Evolutionary conservation across 371 early-diverging fungal genomes (phyloP), one percentile per base, ranked within the genome.

Genomic region (Mortierella sp.): DNA sequence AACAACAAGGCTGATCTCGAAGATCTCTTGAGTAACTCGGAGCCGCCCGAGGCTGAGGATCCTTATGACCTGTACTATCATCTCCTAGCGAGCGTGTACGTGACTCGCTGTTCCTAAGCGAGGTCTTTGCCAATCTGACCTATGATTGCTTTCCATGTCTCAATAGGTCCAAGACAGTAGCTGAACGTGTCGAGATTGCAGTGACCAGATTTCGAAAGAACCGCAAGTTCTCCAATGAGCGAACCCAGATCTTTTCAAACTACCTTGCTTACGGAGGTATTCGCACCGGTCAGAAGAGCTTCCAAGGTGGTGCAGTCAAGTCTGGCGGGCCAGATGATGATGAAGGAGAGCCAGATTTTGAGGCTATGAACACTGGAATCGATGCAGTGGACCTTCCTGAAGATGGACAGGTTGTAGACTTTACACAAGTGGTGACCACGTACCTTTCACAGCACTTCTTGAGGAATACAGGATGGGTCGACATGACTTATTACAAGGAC

Each of bases 201-300:
- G 80, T 88, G 34, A 81, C 81, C 58, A 83, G 81, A 24, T 88
- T 85, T 60, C 81, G 83, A 47, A 83, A 82, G 55, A 88, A 85
- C 45, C 86, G 86, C 44, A 79, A 73, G 52, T 85, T 88, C 54
- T 63, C 71, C 8, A 71, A 77, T 8, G 67, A 61, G 29, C 82
- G 78, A 24, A 63, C 60, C 0, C 63, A 63, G 39, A 80, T 88
- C 25, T 74, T 88, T 64, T 82, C 85, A 25, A 64, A 71, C 47
- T 88, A 88, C 37, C 79, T 88, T n/a, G 62, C 63, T 13, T 88
- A 83, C 59, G 88, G 88, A 28, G 85, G 88, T 9, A 85, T 88
- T 46, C 64, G 69, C 0, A 76, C 83, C 0, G 86, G 86, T 0
- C 88, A 80, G 21, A 88, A 88, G 52, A 82, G 81, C 12, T 88